phyloP scores from a whole-genome alignment of 306 rosid genomes.

The Carpinus viminea region DNA sequence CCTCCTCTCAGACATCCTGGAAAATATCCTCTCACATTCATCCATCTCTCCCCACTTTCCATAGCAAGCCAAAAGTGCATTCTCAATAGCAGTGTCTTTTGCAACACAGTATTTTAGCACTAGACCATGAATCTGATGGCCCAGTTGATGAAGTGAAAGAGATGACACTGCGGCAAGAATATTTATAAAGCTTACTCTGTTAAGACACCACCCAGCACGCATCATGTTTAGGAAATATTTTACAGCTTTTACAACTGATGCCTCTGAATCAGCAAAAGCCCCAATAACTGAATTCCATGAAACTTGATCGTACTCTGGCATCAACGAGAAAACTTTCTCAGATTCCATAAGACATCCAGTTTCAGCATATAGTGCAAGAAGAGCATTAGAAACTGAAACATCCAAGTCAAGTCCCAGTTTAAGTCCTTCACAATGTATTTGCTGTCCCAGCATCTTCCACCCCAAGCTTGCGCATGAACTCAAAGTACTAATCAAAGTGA shows the following conservation, averaged over 20 bases:
- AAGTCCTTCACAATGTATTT: conserved; percentile 67
- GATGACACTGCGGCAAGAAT: conserved; percentile 72
- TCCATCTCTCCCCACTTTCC: conserved; percentile 70
- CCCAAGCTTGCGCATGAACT: conserved; percentile 87
- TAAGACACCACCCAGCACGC: conserved; percentile 70
- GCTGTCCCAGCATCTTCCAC: conserved; percentile 68
- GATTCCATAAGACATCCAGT: conserved; percentile 54
- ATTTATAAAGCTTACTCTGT: conserved; percentile 72
- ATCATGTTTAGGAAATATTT: conserved; percentile 70
- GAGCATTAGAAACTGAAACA: conserved; percentile 88
- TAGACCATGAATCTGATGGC: conserved; percentile 71
- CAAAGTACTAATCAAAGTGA: conserved; percentile 79
- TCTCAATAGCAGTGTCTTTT: conserved; percentile 63
- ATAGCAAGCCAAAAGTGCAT: conserved; percentile 79
- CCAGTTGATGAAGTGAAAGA: conserved; percentile 51
- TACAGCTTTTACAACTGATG: conserved; percentile 52
- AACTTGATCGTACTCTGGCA: conserved; percentile 76
- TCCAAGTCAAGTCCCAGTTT: conserved; percentile 86
- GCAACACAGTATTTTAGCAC: conserved; percentile 52
- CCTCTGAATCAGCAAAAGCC: conserved; percentile 62
- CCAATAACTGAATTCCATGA: conserved; percentile 91
- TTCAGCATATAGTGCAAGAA: conserved; percentile 76
- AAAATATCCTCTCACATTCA: conserved; percentile 70
- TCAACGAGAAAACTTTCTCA: conserved; percentile 61
- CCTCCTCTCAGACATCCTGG: conserved; percentile 64